Percentiles rank a stretch among this genome's conserved stretches.
These are phyloP conservation scores for Colletotrichum incanum DNA, from an alignment of 2,329 filamentous ascomycete genomes.

Conservation along the genomic window DNA sequence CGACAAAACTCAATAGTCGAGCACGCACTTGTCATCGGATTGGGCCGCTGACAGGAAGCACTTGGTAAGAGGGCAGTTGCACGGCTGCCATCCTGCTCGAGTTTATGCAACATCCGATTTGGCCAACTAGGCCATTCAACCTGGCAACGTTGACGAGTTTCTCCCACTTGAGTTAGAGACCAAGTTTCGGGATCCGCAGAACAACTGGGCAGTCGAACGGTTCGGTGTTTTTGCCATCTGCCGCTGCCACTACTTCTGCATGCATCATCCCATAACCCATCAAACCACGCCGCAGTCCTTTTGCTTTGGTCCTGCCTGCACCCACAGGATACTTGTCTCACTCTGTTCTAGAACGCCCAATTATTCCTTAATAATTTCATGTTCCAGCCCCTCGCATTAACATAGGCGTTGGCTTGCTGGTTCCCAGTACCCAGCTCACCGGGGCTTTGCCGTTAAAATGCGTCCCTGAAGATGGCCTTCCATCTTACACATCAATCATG, in stretches of 20 bases:
- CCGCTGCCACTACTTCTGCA: background rate
- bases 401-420: background rate
- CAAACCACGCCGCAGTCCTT: background rate
- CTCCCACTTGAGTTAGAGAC: background rate
- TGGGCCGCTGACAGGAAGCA: background rate
- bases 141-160: background rate
- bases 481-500: background rate
- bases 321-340: background rate
- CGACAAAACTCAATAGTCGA: background rate
- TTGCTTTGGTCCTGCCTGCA: background rate
- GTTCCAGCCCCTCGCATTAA: background rate
- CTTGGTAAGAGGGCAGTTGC: background rate
- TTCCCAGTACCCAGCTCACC: background rate
- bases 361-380: background rate
- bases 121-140: background rate
- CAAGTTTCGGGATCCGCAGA: background rate
- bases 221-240: background rate
- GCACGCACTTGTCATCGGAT: background rate
- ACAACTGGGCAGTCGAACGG: background rate
- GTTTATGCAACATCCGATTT: background rate
- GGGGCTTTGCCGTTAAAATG: background rate
- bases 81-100: background rate
- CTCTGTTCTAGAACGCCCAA: background rate
- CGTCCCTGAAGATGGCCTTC: background rate
- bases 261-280: slow-evolving; percentile 9